Percentiles rank a stretch among this genome's conserved stretches.
Conservation (phyloP, 192 early-diverging fungal species). For the Coemansia sp. region DNA sequence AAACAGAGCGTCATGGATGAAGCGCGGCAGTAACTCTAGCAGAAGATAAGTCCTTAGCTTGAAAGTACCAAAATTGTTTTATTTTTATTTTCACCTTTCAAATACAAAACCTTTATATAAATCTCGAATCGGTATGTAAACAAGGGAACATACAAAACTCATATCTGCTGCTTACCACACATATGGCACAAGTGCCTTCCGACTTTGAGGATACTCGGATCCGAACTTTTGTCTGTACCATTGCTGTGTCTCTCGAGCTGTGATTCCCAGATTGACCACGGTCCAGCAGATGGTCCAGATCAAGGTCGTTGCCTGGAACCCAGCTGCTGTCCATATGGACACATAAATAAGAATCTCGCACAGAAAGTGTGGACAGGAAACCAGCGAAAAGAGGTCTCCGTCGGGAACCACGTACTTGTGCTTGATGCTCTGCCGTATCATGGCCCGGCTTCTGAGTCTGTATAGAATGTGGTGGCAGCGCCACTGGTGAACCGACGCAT, state of each 20-base stretch:
- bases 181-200: slow-evolving; percentile 39
- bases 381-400: slow-evolving; percentile 66
- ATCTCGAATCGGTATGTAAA: too few relatives aligned
- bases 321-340: slow-evolving; percentile 57
- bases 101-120: not conserved
- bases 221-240: slow-evolving; percentile 72
- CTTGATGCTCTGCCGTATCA: slow-evolving; percentile 4
- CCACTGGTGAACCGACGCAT: slow-evolving; percentile 66
- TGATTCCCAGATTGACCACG: slow-evolving; percentile 60
- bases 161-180: too few relatives aligned
- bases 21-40: slow-evolving; percentile 10
- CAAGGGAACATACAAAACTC: too few relatives aligned
- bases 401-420: slow-evolving; percentile 61
- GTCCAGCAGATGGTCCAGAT: slow-evolving; percentile 61
- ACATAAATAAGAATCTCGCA: slow-evolving; percentile 72
- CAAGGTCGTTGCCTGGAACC: slow-evolving; percentile 42
- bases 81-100: too few relatives aligned
- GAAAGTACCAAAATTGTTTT: not conserved
- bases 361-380: slow-evolving; percentile 69
- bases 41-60: not conserved
- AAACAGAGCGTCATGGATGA: slow-evolving; percentile 7
- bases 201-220: slow-evolving; percentile 36
- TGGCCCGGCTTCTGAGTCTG: slow-evolving; percentile 45
- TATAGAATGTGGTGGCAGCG: slow-evolving; percentile 67
- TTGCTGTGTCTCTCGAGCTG: slow-evolving; percentile 62